phyloP scores from a whole-genome alignment of 2,329 filamentous ascomycete genomes.

The Fusarium coicis region DNA sequence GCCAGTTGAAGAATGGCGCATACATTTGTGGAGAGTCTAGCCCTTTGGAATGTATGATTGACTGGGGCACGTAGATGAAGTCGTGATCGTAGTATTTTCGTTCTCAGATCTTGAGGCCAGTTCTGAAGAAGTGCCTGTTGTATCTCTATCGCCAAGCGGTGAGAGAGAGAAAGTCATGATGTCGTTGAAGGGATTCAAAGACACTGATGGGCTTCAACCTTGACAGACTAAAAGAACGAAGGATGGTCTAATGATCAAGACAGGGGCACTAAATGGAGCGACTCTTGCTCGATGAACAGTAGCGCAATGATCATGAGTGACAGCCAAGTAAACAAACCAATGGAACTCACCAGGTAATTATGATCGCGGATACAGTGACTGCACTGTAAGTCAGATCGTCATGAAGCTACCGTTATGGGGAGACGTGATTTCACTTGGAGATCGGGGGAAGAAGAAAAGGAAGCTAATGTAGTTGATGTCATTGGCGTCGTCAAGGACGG shows the following conservation, averaged over 20 bases:
- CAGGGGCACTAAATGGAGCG: constrained; percentile 9
- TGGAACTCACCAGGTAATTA: not conserved
- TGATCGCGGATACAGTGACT: not conserved
- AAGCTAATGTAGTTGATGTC: constrained; percentile 28
- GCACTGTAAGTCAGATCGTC: constrained; percentile 18
- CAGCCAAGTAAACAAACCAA: constrained; percentile 17
- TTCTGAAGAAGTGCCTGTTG: not conserved
- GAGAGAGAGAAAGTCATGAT: constrained; percentile 28
- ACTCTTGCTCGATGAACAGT: constrained; percentile 1
- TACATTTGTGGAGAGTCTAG: constrained; percentile 6
- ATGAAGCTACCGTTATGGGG: constrained; percentile 4
- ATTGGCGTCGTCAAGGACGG: constrained; percentile 28
- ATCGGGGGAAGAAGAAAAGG: not conserved
- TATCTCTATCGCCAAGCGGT: not conserved
- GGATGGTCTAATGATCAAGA: constrained; percentile 27
- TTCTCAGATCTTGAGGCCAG: not conserved
- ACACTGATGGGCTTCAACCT: not conserved
- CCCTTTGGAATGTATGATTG: constrained; percentile 26
- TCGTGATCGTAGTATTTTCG: not conserved
- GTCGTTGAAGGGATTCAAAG: constrained; percentile 12
- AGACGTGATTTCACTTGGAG: constrained; percentile 12
- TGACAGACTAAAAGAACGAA: constrained; percentile 1
- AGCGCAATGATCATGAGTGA: not conserved
- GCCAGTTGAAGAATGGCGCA: constrained; percentile 19
- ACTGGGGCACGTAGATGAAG: not conserved